Base-by-base conservation (phyloP, 177 flowering plant genomes). In the Tripterygium wilfordii region DNA sequence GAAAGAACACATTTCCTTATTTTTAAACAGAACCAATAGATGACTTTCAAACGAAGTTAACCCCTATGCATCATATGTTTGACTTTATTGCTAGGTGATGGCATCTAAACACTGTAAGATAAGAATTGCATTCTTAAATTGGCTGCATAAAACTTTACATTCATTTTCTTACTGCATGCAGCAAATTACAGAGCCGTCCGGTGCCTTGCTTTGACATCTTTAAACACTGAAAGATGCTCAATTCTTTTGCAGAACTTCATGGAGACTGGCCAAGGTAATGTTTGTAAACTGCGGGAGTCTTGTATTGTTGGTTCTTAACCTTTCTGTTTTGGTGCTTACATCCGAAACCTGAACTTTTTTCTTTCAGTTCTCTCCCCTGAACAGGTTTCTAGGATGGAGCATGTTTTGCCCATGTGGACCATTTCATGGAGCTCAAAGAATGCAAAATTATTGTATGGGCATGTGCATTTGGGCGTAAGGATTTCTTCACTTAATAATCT, bases 301-400 rank as follows among this genome's bases (percentile, higher is more conserved):
- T n/a, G n/a, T 5, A 2, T 23, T n/a, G 16, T 20, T 41, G 9
- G 12, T 41, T 20, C 5, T 8, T 10, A 6, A 16, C 15, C 27
- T 14, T 22, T 42, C 33, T 30, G 20, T 37, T 10, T 54, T 48
- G 33, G 48, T 45, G 22, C 45, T 16, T 53, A 43, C 22, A 41
- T 45, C 56, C 49, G 49, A 56, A 50, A n/a, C n/a, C n/a, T n/a
- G n/a, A n/a, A n/a, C n/a, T n/a, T n/a, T 39, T 58, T 46, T 25
- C 67, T 68, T 50, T 48, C 81, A 94, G 99, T 84, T 71, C 85
- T 94, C 40, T 78, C 83, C 29, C 96, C 92, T 29, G 55, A 78
- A 52, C 76, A 78, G 75, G 97, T 87, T 40, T 87, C 99, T 10
- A 39, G 0, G 5, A 67, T 75, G 85, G 99, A 94, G 75, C 87